Evolutionary conservation across 345 rosid species (phyloP).

Genomic region (Populus ilicifolia): DNA sequence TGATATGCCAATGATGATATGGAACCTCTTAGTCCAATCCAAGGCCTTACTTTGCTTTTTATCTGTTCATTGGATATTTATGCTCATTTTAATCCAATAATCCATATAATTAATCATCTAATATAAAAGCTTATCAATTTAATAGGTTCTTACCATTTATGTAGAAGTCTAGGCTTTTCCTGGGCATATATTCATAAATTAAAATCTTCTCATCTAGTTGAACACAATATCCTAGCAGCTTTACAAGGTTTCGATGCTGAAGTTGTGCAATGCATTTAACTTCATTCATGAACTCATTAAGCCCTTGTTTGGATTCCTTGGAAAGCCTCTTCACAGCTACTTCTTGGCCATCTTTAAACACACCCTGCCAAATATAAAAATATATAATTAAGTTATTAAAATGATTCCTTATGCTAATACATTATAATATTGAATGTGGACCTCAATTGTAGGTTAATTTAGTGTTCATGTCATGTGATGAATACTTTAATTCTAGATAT

Average conservation of each 20-base stretch:
- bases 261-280: constrained; percentile 16
- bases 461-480: no score
- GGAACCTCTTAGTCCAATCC: background rate
- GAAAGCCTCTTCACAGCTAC: constrained; percentile 20
- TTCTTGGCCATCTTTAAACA: constrained; percentile 6
- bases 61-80: background rate
- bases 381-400: background rate
- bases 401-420: background rate
- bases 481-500: no score
- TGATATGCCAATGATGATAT: background rate
- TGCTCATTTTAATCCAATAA: background rate
- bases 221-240: constrained; percentile 20
- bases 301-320: constrained; percentile 12
- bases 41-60: background rate
- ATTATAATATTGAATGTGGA: background rate
- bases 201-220: constrained; percentile 11
- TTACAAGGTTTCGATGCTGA: constrained; percentile 22
- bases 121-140: background rate
- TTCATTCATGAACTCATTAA: constrained; percentile 18
- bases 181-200: constrained; percentile 20
- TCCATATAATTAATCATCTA: no score
- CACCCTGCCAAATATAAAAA: background rate
- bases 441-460: background rate
- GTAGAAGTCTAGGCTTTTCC: constrained; percentile 17
- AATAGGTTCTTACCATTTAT: background rate